Evolutionary conservation across 805 yeast species (phyloP).

Genomic region (Wickerhamiella spandovensis): DNA sequence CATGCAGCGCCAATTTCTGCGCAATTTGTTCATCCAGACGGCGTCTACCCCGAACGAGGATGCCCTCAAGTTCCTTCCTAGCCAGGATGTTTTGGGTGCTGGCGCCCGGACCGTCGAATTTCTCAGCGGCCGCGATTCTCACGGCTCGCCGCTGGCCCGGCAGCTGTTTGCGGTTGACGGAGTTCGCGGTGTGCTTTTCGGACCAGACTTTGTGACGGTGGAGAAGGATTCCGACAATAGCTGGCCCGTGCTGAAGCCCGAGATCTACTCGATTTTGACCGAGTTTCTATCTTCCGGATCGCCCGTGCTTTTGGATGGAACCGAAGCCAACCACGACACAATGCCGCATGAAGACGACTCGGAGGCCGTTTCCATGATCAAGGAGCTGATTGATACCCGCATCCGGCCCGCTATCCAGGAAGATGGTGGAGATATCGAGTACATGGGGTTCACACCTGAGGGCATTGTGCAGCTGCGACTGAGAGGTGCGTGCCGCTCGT

Average conservation of each 20-base stretch:
- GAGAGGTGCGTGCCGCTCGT: slow-evolving; percentile 92
- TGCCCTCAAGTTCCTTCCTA: slow-evolving; percentile 74
- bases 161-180: slow-evolving; percentile 68
- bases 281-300: slow-evolving; percentile 33
- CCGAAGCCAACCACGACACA: slow-evolving; percentile 27
- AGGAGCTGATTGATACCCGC: slow-evolving; percentile 84
- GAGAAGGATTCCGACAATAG: slow-evolving; percentile 46
- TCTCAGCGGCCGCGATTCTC: slow-evolving; percentile 61
- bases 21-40: slow-evolving; percentile 46
- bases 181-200: slow-evolving; percentile 62
- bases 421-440: slow-evolving; percentile 96
- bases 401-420: slow-evolving; percentile 97
- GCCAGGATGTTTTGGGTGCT: slow-evolving; percentile 49
- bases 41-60: slow-evolving; percentile 76
- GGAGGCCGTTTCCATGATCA: slow-evolving; percentile 78
- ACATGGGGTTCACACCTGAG: slow-evolving; percentile 70
- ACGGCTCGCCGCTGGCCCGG: slow-evolving; percentile 61
- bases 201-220: slow-evolving; percentile 71
- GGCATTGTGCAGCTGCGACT: slow-evolving; percentile 82
- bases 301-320: slow-evolving; percentile 35
- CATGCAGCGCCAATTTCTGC: slow-evolving; percentile 1
- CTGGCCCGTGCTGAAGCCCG: slow-evolving; percentile 64
- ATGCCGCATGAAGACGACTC: slow-evolving; percentile 50
- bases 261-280: slow-evolving; percentile 39
- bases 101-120: slow-evolving; percentile 55